phyloP scores from a whole-genome alignment of 2,329 filamentous ascomycete genomes.

The Acarospora socialis region DNA sequence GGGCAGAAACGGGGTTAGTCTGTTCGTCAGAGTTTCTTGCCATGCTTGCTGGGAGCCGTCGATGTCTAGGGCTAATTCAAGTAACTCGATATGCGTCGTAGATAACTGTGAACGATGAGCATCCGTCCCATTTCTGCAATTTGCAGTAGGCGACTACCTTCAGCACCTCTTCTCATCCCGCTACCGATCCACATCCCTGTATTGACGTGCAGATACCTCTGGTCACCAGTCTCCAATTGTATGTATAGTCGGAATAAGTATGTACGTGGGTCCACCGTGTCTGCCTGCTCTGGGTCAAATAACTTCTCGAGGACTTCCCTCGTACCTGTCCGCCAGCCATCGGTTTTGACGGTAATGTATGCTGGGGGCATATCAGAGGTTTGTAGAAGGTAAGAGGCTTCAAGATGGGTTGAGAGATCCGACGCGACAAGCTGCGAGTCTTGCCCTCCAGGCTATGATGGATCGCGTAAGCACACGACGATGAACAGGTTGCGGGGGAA shows the following conservation, averaged over 20 bases:
- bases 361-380: conserved; percentile 36
- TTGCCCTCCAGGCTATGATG: conserved; percentile 33
- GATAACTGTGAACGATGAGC: conserved; percentile 8
- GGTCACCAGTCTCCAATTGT: conserved; percentile 35
- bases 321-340: conserved; percentile 34
- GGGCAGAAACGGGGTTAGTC: too few relatives aligned
- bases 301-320: conserved; percentile 36
- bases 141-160: conserved; percentile 22
- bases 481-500: background rate
- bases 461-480: background rate
- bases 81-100: conserved; percentile 12
- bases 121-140: background rate
- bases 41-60: too few relatives aligned
- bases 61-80: too few relatives aligned
- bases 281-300: conserved; percentile 28
- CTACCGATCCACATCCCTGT: conserved; percentile 37
- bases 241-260: conserved; percentile 36
- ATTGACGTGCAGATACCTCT: conserved; percentile 35
- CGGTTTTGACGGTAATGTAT: conserved; percentile 32
- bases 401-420: conserved; percentile 29
- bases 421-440: conserved; percentile 35
- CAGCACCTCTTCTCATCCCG: conserved; percentile 31
- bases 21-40: too few relatives aligned
- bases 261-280: conserved; percentile 32
- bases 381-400: conserved; percentile 34